These are phyloP conservation scores for Cetradonia linearis DNA, from an alignment of 495 filamentous ascomycete species.

Conservation along the genomic window DNA sequence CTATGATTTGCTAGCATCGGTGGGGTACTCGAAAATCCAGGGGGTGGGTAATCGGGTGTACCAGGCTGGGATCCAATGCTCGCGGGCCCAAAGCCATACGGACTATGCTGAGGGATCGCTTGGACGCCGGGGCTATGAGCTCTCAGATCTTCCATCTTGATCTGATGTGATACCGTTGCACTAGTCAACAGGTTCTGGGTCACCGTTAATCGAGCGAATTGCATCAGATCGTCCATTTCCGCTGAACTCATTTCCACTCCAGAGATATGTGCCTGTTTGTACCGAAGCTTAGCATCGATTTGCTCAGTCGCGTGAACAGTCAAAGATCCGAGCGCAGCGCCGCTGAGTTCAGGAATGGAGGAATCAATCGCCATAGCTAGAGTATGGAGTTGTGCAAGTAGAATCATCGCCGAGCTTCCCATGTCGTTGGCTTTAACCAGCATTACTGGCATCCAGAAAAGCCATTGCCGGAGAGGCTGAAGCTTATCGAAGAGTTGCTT, in stretches of 20 bases:
- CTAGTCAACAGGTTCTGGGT: slow-evolving; percentile 15
- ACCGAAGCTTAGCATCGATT: slow-evolving; percentile 52
- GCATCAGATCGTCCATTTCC: slow-evolving; percentile 24
- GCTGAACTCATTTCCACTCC: slow-evolving; percentile 18
- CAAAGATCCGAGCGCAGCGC: slow-evolving; percentile 73
- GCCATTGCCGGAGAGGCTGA: slow-evolving; percentile 76
- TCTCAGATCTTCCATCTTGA: slow-evolving; percentile 8
- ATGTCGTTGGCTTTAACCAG: slow-evolving; percentile 47
- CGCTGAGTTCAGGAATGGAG: slow-evolving; percentile 81
- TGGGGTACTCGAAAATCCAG: slow-evolving; percentile 19
- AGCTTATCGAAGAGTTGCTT: slow-evolving; percentile 82
- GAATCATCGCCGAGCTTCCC: slow-evolving; percentile 36
- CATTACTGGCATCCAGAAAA: slow-evolving; percentile 85
- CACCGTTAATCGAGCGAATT: slow-evolving; percentile 21
- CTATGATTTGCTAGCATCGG: slow-evolving; percentile 20
- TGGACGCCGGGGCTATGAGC: slow-evolving; percentile 6
- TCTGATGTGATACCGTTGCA: slow-evolving; percentile 14
- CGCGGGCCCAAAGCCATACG: slow-evolving; percentile 21
- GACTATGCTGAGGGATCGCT: slow-evolving; percentile 20
- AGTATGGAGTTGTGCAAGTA: slow-evolving; percentile 87
- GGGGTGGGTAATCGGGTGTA: slow-evolving; percentile 23
- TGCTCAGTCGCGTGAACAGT: slow-evolving; percentile 67
- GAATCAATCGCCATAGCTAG: slow-evolving; percentile 78
- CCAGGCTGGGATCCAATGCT: slow-evolving; percentile 24
- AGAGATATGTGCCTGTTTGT: slow-evolving; percentile 17